phyloP scores from a whole-genome alignment of 768 basidiomycete species.

The Boletus insuetus region DNA sequence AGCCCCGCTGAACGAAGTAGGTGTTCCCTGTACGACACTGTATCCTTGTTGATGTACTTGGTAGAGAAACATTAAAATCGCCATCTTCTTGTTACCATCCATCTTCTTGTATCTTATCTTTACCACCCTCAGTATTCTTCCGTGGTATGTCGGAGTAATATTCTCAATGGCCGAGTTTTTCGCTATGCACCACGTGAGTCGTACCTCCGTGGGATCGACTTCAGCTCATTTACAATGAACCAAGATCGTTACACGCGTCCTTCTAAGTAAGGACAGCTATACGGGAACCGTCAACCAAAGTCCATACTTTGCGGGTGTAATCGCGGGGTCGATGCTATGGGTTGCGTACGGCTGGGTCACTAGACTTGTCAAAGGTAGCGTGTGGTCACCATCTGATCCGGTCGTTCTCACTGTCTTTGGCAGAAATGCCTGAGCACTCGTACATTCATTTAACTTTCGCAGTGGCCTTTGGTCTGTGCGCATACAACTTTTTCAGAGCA shows the following conservation, averaged over 20 bases:
- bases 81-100: conserved; percentile 75
- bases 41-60: neutral
- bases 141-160: conserved; percentile 87
- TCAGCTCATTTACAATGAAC: conserved; percentile 8
- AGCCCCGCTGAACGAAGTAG: conserved; percentile 70
- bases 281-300: conserved; percentile 82
- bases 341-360: conserved; percentile 81
- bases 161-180: conserved; percentile 86
- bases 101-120: conserved; percentile 83
- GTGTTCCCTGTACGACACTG: conserved; percentile 13
- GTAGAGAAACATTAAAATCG: conserved; percentile 78
- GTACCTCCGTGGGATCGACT: neutral
- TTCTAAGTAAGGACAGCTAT: conserved; percentile 78
- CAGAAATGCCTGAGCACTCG: conserved; percentile 76
- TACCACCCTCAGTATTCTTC: conserved; percentile 75
- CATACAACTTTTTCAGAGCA: conserved; percentile 89
- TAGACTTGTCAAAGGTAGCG: conserved; percentile 68
- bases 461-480: conserved; percentile 64
- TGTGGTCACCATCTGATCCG: neutral
- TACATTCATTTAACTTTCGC: conserved; percentile 78
- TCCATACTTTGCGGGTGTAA: conserved; percentile 93
- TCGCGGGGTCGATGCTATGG: conserved; percentile 82
- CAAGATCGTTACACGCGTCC: conserved; percentile 79
- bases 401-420: neutral
- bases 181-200: conserved; percentile 86